phyloP scores from a whole-genome alignment of 169 alveolate genomes.

The Plasmodium billcollinsi region DNA sequence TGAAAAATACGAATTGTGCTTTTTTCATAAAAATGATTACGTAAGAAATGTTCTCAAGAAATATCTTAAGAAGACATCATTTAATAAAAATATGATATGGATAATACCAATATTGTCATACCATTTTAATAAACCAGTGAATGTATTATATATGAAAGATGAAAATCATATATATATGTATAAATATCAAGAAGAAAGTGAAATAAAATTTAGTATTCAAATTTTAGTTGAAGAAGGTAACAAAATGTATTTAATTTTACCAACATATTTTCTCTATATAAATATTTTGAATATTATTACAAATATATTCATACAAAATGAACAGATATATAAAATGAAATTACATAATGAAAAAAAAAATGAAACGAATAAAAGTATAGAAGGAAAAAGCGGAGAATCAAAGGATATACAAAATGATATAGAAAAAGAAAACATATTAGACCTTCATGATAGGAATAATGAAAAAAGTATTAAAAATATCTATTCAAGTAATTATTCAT shows the following conservation, averaged over 20 bases:
- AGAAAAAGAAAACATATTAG: no score
- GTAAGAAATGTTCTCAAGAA: constrained; percentile 7
- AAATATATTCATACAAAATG: constrained; percentile 35
- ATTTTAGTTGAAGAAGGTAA: constrained; percentile 47
- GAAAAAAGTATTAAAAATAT: constrained; percentile 8
- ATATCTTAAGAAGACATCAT: constrained; percentile 24
- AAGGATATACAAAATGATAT: no score
- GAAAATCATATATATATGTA: constrained; percentile 35
- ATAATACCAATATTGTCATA: constrained; percentile 54
- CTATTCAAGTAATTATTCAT: neutral
- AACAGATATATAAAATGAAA: neutral
- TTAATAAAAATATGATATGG: constrained; percentile 76
- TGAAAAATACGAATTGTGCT: constrained; percentile 11
- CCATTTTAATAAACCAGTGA: constrained; percentile 44
- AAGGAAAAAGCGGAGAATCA: no score
- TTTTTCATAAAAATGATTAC: constrained; percentile 15
- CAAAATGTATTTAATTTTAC: constrained; percentile 36
- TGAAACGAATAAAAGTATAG: no score
- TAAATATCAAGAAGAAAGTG: constrained; percentile 49
- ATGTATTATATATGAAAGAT: constrained; percentile 21
- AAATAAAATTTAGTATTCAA: constrained; percentile 58
- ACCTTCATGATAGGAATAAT: no score
- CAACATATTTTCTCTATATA: constrained; percentile 60
- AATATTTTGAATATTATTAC: constrained; percentile 40
- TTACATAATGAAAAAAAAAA: no score